Evolutionary conservation across 192 early-diverging fungal genomes (phyloP).

Genomic region (Coemansia sp.): DNA sequence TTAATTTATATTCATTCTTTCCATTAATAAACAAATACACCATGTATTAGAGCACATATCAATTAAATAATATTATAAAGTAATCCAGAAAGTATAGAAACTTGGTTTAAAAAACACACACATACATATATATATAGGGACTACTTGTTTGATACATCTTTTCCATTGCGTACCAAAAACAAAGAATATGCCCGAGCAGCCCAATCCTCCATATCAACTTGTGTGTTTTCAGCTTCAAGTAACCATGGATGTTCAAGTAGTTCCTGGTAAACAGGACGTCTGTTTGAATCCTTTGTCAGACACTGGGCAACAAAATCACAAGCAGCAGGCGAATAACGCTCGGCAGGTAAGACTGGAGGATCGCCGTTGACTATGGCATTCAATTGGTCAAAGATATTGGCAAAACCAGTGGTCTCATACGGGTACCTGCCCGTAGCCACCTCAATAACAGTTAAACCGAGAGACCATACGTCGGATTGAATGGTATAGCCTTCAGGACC

Average conservation of each 20-base stretch:
- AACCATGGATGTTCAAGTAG: constrained; percentile 80
- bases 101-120: too few relatives aligned
- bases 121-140: too few relatives aligned
- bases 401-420: constrained; percentile 63
- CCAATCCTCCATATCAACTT: constrained; percentile 86
- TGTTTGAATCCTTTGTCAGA: constrained; percentile 63
- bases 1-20: too few relatives aligned
- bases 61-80: too few relatives aligned
- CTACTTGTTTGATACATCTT: too few relatives aligned
- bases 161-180: constrained; percentile 16
- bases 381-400: constrained; percentile 83
- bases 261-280: constrained; percentile 72
- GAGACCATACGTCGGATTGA: constrained; percentile 90
- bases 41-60: too few relatives aligned
- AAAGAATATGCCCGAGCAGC: constrained; percentile 57
- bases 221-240: constrained; percentile 53
- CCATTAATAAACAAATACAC: too few relatives aligned
- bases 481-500: constrained; percentile 72
- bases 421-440: constrained; percentile 76
- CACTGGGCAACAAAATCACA: constrained; percentile 79
- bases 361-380: constrained; percentile 79
- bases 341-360: constrained; percentile 67
- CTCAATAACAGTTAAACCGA: constrained; percentile 87
- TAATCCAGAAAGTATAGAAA: too few relatives aligned
- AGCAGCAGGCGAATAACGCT: constrained; percentile 62